Evolutionary conservation across 306 rosid species (phyloP), one percentile per base, ranked within the genome.

Genomic region (Dalbergia cochinchinensis): DNA sequence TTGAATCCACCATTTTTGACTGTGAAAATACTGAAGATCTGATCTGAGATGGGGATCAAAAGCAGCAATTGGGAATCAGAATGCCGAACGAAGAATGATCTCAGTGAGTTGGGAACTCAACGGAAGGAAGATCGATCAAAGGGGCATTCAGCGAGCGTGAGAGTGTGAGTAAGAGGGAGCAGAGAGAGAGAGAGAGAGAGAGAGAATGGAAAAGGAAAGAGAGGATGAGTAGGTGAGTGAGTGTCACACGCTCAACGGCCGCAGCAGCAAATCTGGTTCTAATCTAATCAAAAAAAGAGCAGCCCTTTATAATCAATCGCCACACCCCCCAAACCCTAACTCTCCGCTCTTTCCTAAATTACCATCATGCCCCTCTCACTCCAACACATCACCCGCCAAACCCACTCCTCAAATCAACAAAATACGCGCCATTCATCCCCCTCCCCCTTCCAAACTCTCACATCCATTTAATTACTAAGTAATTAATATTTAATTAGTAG

Each of bases 261-360:
- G 93, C 92, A 86, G 93, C 91, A 86, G 86, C 87, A 66, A 88
- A 87, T 74, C 85, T 67, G 72, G 20, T 84, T 86, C 31, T 26
- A 26, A 26, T 26, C 31, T 26, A 26, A 26, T 26, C 31, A 26
- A 26, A 82, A 75, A 77, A 90, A 83, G 83, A 83, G 39, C 50
- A 60, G 35, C 51, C 44, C 84, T 81, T 87, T 88, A 92, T 88
- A 88, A 83, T 81, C 87, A 45, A 69, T 86, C 73, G n/a, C 31
- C 31, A 26, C 31, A 26, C 31, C 31, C 63, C 82, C 47, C 86
- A 95, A 95, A 92, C 99, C 99, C 99, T 95, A 95, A 92, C 84
- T 42, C 74, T 3, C 65, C 35, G 12, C 13, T 0, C 9, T 5
- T 6, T 42, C 0, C 4, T 0, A 54, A 92, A 87, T 79, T 83